Base-by-base conservation (phyloP, 2,329 filamentous ascomycete genomes). In the Ophiostoma himal-ulmi region DNA sequence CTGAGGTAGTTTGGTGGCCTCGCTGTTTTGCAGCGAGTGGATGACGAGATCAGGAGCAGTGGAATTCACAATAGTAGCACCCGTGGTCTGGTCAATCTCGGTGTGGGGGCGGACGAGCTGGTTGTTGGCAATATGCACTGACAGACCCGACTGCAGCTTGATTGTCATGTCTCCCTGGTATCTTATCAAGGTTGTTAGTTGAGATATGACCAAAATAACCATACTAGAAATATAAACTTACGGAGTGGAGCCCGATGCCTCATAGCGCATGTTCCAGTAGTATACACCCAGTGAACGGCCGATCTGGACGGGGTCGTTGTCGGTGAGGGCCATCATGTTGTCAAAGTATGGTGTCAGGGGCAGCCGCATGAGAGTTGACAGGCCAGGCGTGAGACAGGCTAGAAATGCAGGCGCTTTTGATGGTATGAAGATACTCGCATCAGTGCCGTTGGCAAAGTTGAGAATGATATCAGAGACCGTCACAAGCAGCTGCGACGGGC, bases 371-470 rank as follows among this genome's bases (percentile, higher is more conserved):
- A 75, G 68, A 17, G 70, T 68, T 1, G 75, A 72, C n/a, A 70
- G 70, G 60, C 70, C 71, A 2, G 76, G 75, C 7, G 66, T 65
- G 14, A 77, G 71, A 70, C 75, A 77, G 7, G 74, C 73, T 0
- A 39, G 26, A 2, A 77, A 70, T 17, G 73, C 66, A 1, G 66
- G 66, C 20, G 72, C 66, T 7, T 64, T 26, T 3, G 70, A 52
- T 0, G 11, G 17, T 10, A 72, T 60, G 17, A 77, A 76, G 34
- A 79, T 74, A 70, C 77, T 78, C 41, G 69, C 71, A 26, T 78
- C 73, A 60, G 75, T 78, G 34, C 77, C 77, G 72, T 78, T 78
- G 3, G 75, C 74, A 72, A 77, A 78, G 72, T 78, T 76, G 71
- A 78, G 73, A n/a, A 74, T 69, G 14, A 79, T 76, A 70, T 78